These are phyloP conservation scores for Cruciata laevipes DNA, from an alignment of 257 asterid genomes.

Conservation along the genomic window DNA sequence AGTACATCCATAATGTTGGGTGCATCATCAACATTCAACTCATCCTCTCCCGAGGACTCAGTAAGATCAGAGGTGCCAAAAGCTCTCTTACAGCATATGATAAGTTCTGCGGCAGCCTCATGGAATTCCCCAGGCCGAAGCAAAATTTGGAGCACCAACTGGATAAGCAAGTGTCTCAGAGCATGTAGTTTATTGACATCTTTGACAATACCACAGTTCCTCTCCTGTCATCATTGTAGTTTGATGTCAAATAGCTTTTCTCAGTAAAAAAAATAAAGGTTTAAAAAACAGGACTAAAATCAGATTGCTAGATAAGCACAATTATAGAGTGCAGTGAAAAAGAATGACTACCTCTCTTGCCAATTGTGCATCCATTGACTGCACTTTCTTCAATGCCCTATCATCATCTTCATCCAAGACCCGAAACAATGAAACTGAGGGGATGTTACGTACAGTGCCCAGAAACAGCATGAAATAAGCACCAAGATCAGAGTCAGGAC, in stretches of 20 bases:
- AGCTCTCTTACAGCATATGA: constrained; percentile 80
- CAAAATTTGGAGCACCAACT: constrained; percentile 81
- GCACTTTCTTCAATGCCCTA: constrained; percentile 60
- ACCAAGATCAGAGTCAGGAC: constrained; percentile 77
- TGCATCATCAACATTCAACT: constrained; percentile 47
- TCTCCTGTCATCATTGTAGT: constrained; percentile 44
- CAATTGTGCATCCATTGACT: constrained; percentile 64
- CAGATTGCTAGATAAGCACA: constrained; percentile 1
- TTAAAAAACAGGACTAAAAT: neutral
- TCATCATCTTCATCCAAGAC: constrained; percentile 67
- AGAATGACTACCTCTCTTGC: constrained; percentile 61
- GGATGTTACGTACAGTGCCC: constrained; percentile 65
- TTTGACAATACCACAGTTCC: constrained; percentile 44
- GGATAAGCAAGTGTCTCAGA: constrained; percentile 77
- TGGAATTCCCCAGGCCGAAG: constrained; percentile 81
- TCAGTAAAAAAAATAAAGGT: neutral
- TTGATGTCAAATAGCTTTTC: neutral
- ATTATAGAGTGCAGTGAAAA: constrained; percentile 2
- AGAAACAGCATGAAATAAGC: constrained; percentile 75
- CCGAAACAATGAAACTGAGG: constrained; percentile 87
- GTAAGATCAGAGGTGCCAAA: constrained; percentile 54
- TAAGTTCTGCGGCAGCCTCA: constrained; percentile 86
- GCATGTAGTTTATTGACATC: constrained; percentile 64
- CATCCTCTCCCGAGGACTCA: constrained; percentile 73
- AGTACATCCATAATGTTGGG: constrained; percentile 87